Base-by-base conservation (phyloP, 257 asterid species). In the Phtheirospermum japonicum region DNA sequence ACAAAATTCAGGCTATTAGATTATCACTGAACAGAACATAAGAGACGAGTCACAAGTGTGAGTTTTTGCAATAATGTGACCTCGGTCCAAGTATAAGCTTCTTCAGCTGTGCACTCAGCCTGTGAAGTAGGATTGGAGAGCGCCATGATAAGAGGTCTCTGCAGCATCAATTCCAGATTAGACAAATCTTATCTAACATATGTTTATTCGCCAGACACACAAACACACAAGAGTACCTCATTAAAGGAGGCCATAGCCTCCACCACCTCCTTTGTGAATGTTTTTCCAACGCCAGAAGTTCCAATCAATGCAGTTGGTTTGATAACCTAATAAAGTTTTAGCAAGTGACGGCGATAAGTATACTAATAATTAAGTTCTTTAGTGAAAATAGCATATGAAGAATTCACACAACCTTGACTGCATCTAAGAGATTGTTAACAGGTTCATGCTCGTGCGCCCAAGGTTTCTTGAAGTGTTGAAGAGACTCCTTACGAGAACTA, bases 71-170 rank as follows among this genome's bases (percentile, higher is more conserved):
- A 50, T 69, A 36, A 58, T 64, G 77, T 66, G 66, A 89, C 98
- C 90, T 92, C 79, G 23, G 87, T 83, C 97, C 99, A 93, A 11
- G 80, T 69, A 65, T 89, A 93, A 55, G 99, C 99, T 66, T 93
- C 92, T 79, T 87, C 95, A 39, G 99, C 97, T 39, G 99, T 87
- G 84, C 99, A 93, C 84, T 93, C 99, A n/a, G 99, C 49, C 79
- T 93, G 97, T 64, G 95, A 76, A 37, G 99, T 93, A 23, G 99
- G 99, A 61, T 93, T 93, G 9, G 99, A 89, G 48, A 93, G 95
- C 36, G 99, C 97, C 96, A 93, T 76, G 61, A 93, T 83, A 49
- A 93, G 96, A 52, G 97, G 99, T 80, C 26, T 89, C 99, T 93
- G 85, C 53, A 69, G 67, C 16, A 68, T 43, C 32, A 19, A 55